Conservation (phyloP, 2,329 filamentous ascomycete genomes). For the Cladosporium sp. region DNA sequence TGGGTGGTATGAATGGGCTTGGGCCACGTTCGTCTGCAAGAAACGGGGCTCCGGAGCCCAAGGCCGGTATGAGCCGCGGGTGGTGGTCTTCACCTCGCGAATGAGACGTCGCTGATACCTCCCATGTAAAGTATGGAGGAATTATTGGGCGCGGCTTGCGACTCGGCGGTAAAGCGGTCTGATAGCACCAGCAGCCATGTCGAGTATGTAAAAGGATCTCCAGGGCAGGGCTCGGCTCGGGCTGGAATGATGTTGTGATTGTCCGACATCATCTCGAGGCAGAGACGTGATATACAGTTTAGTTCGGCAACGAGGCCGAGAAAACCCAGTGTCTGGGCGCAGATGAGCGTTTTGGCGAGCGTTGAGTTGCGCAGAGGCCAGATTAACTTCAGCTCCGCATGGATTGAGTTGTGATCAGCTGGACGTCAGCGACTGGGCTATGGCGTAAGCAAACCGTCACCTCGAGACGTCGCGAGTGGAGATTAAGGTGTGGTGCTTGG, state of each 20-base stretch:
- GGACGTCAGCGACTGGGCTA: neutral
- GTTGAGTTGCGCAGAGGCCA: neutral
- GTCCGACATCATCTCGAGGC: neutral
- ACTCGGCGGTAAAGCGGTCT: neutral
- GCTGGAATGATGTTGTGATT: neutral
- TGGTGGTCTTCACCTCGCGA: neutral
- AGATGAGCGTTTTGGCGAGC: neutral
- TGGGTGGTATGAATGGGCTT: neutral
- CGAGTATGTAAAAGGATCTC: neutral
- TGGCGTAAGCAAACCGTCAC: neutral
- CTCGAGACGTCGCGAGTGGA: neutral
- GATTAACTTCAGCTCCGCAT: neutral
- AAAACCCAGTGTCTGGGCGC: neutral
- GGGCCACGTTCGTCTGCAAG: neutral
- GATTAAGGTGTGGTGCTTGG: neutral
- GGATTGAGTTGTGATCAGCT: slow-evolving; percentile 1
- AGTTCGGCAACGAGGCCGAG: neutral
- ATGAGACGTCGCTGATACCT: neutral
- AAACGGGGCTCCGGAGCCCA: neutral
- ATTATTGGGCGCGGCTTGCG: neutral
- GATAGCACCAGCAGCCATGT: neutral
- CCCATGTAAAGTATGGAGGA: neutral
- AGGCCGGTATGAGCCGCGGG: neutral
- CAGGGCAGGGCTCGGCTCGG: neutral
- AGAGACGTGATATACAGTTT: neutral